Conservation (phyloP, 2,329 filamentous ascomycete genomes). For the Fusarium drepaniforme region DNA sequence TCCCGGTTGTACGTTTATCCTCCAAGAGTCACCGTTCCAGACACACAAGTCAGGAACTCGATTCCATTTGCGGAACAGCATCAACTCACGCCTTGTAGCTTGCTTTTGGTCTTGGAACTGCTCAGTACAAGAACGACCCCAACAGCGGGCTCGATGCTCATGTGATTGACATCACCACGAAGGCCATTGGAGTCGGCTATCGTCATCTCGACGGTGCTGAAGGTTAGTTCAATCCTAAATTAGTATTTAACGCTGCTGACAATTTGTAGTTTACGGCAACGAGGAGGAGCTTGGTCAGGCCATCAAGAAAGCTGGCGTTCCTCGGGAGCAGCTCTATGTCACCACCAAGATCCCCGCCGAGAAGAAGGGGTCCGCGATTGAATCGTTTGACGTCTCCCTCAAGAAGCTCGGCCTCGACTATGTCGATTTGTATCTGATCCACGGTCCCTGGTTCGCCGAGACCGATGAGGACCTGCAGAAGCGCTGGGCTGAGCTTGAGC, state of each 20-base stretch:
- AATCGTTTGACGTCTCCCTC: slow-evolving; percentile 70
- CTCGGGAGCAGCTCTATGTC: slow-evolving; percentile 77
- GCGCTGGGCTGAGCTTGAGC: slow-evolving; percentile 71
- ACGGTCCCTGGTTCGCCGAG: slow-evolving; percentile 67
- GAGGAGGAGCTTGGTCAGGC: slow-evolving; percentile 79
- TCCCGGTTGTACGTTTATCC: slow-evolving; percentile 70
- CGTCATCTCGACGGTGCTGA: slow-evolving; percentile 82
- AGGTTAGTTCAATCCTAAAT: slow-evolving; percentile 54
- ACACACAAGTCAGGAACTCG: background rate
- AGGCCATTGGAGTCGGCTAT: slow-evolving; percentile 77
- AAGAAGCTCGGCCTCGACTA: slow-evolving; percentile 76
- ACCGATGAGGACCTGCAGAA: slow-evolving; percentile 66
- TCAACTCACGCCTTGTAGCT: slow-evolving; percentile 58
- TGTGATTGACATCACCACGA: slow-evolving; percentile 63
- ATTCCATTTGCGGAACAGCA: background rate
- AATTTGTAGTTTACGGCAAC: slow-evolving; percentile 67
- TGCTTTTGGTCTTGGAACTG: slow-evolving; percentile 79
- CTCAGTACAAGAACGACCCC: slow-evolving; percentile 66
- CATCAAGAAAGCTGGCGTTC: slow-evolving; percentile 74
- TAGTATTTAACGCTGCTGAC: background rate
- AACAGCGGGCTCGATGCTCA: slow-evolving; percentile 67
- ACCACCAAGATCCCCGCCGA: slow-evolving; percentile 68
- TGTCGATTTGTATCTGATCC: slow-evolving; percentile 78
- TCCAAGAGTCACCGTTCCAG: background rate
- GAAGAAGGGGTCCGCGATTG: slow-evolving; percentile 55